phyloP scores from a whole-genome alignment of 345 rosid genomes.

The Sapria himalayana region DNA sequence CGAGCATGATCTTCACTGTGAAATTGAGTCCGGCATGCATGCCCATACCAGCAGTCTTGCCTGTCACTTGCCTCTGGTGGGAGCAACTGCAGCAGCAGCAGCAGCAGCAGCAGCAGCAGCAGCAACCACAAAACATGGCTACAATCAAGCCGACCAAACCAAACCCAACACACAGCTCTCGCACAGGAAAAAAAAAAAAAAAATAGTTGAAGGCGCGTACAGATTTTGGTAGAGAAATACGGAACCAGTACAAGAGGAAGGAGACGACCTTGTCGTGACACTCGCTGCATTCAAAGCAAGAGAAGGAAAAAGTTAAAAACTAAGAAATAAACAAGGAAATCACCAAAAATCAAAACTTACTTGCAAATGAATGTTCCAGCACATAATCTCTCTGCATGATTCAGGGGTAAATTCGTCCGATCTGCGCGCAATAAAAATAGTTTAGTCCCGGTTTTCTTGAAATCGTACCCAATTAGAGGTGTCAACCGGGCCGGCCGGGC shows the following conservation, averaged over 20 bases:
- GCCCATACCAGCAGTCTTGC: constrained; percentile 85
- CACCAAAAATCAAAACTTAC: constrained; percentile 18
- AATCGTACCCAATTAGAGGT: too few species aligned
- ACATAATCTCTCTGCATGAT: constrained; percentile 60
- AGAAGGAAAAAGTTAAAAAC: background rate
- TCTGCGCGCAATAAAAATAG: too few species aligned
- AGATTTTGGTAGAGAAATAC: constrained; percentile 32
- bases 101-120: background rate
- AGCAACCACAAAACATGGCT: background rate
- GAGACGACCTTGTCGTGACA: constrained; percentile 65
- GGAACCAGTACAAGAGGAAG: constrained; percentile 70
- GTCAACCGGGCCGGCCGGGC: too few species aligned
- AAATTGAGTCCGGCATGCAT: constrained; percentile 68
- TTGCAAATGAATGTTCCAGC: constrained; percentile 55
- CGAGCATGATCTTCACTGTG: constrained; percentile 76
- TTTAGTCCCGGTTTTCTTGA: too few species aligned
- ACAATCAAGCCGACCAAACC: background rate
- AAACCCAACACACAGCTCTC: too few species aligned
- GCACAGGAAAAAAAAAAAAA: background rate
- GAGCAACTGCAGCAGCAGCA: constrained; percentile 13
- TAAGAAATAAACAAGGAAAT: background rate
- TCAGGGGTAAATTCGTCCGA: constrained; percentile 51
- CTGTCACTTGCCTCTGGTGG: constrained; percentile 40
- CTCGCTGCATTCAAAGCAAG: constrained; percentile 24
- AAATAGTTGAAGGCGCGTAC: constrained; percentile 16